A percentile compares a stretch with the other conserved stretches of the same genome.
Evolutionary conservation across 495 filamentous ascomycete genomes (phyloP).

Genomic region (Neurospora tetraspora): DNA sequence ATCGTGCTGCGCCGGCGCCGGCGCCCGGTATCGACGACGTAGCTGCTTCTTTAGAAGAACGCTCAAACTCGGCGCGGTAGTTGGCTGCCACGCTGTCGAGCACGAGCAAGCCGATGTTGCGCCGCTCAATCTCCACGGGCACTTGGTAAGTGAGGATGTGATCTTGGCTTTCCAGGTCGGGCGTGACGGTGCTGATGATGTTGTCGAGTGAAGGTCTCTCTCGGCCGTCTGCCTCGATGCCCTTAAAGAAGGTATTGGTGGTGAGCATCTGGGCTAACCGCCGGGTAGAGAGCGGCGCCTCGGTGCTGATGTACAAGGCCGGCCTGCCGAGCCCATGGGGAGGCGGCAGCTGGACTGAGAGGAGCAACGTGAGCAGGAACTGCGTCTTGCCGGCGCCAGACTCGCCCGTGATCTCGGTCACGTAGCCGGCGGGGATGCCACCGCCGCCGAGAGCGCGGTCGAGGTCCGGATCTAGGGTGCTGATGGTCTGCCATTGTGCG

Average conservation of each 20-base stretch:
- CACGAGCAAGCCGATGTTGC: slow-evolving; percentile 69
- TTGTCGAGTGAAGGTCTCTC: slow-evolving; percentile 54
- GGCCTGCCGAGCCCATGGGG: slow-evolving; percentile 58
- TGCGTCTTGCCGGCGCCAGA: slow-evolving; percentile 96
- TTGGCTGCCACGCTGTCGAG: slow-evolving; percentile 91
- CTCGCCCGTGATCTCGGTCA: slow-evolving; percentile 90
- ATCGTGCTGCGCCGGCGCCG: slow-evolving; percentile 7
- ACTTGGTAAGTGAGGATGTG: slow-evolving; percentile 90
- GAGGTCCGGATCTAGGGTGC: slow-evolving; percentile 64
- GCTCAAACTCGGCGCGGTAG: slow-evolving; percentile 80
- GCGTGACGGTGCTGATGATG: slow-evolving; percentile 72
- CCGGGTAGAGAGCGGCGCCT: slow-evolving; percentile 68
- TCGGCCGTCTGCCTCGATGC: slow-evolving; percentile 22
- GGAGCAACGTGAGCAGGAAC: slow-evolving; percentile 72
- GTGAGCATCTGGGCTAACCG: slow-evolving; percentile 69
- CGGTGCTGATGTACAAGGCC: slow-evolving; percentile 92
- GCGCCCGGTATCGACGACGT: background rate
- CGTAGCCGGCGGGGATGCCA: slow-evolving; percentile 71
- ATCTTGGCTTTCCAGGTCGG: slow-evolving; percentile 89
- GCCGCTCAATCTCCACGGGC: slow-evolving; percentile 66
- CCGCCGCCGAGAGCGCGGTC: slow-evolving; percentile 64
- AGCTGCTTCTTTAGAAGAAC: slow-evolving; percentile 13
- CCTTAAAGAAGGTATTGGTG: slow-evolving; percentile 50
- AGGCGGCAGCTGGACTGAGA: slow-evolving; percentile 68
- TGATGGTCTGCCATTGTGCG: slow-evolving; percentile 52